phyloP scores from a whole-genome alignment of 176 grass and related monocot species.

The Typha latifolia region DNA sequence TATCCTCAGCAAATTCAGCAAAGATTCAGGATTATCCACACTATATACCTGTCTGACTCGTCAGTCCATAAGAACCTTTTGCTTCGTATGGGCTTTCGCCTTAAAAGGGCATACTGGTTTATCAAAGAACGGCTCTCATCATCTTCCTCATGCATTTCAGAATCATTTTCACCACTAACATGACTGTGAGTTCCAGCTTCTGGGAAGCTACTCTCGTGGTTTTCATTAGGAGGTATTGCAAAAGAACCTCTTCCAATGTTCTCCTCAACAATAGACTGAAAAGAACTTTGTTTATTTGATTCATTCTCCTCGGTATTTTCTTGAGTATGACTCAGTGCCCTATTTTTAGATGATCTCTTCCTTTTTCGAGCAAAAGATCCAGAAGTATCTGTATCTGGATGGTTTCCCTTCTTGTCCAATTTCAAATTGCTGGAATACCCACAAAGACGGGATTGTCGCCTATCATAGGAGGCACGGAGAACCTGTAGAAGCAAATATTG shows the following conservation, averaged over 20 bases:
- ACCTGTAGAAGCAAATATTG: constrained; percentile 48
- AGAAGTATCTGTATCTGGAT: constrained; percentile 17
- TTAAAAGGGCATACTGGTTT: constrained; percentile 33
- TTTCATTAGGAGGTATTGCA: constrained; percentile 15
- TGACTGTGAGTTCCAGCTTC: constrained; percentile 6
- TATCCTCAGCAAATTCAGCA: too few species aligned
- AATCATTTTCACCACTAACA: background rate
- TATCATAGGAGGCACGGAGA: constrained; percentile 55
- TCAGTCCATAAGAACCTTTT: constrained; percentile 78
- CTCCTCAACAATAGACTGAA: constrained; percentile 17
- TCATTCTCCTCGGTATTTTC: constrained; percentile 11
- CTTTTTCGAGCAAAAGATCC: constrained; percentile 40
- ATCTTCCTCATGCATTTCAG: constrained; percentile 13
- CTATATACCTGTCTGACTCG: constrained; percentile 67
- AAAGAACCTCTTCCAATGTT: constrained; percentile 16
- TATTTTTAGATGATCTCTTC: constrained; percentile 36
- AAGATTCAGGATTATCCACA: background rate
- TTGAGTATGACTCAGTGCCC: constrained; percentile 24
- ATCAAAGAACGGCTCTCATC: constrained; percentile 26
- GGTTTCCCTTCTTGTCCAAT: constrained; percentile 25
- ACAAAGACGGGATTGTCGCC: constrained; percentile 24
- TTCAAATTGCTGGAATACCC: constrained; percentile 21
- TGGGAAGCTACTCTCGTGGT: constrained; percentile 1
- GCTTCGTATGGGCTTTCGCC: constrained; percentile 29
- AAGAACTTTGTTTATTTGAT: constrained; percentile 17